Base-by-base conservation (phyloP, 768 basidiomycete species). In the Amanita subjunquillea region DNA sequence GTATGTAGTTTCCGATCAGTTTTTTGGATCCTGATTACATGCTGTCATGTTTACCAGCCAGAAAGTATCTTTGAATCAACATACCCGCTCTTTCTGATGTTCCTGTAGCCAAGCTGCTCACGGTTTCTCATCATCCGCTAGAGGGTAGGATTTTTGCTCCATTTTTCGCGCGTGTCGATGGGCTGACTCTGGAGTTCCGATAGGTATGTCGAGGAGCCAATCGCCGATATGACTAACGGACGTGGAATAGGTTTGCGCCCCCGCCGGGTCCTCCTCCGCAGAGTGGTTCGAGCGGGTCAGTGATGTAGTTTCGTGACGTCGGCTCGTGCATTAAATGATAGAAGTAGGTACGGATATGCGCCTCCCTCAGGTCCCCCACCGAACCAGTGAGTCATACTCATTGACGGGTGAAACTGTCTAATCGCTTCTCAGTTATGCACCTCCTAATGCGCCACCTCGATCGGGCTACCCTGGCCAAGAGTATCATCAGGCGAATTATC, bases 321-420 rank as follows among this genome's bases (percentile, higher is more conserved):
- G n/a, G 20, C 42, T 23, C 25, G 6, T 29, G 30, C 15, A 36
- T 6, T 17, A 23, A 27, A 34, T 5, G 10, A 32, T 5, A 15
- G 29, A 17, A 17, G 20, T 25, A 39, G 34, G n/a, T 50, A 40
- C 50, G 60, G 66, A 29, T 65, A 63, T 42, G 63, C 54, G 4
- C 54, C 58, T 32, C 61, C 61, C 25, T 51, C 57, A 22, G 64
- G 60, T 6, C 59, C 69, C 30, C 69, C 69, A 29, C 63, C 65
- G 10, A 60, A 55, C 17, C 42, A 51, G 27, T 49, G 51, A 54
- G 49, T 51, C 61, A 64, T 9, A 56, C 59, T 37, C 59, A 20
- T 22, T 12, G 23, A 15, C 12, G 51, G 53, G 9, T 15, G 58
- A 48, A 43, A 55, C 59, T 30, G 55, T 56, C 17, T 58, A 53